These are phyloP conservation scores for Westerdykella aurantiaca DNA, from an alignment of 2,329 filamentous ascomycete species.

Conservation along the genomic window DNA sequence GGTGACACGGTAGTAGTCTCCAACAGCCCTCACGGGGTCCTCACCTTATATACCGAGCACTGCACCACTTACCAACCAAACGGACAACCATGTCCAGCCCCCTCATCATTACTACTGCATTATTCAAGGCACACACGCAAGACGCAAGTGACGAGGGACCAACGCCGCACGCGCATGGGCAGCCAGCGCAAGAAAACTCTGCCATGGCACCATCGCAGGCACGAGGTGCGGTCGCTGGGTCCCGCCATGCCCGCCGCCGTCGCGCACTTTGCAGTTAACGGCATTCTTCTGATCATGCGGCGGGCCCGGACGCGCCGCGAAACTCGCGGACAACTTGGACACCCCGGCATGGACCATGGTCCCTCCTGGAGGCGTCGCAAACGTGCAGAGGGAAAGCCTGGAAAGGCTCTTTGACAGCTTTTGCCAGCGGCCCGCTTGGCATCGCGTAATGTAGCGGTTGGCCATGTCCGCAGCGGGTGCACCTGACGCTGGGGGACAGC, in stretches of 20 bases:
- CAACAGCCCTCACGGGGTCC: too few relatives aligned
- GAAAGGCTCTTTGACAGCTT: too few relatives aligned
- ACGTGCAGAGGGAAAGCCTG: too few relatives aligned
- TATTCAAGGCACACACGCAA: slow-evolving; percentile 1
- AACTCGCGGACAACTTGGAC: slow-evolving; percentile 18
- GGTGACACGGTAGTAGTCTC: too few relatives aligned
- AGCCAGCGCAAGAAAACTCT: slow-evolving; percentile 21
- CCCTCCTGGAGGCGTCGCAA: too few relatives aligned
- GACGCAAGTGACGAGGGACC: too few relatives aligned
- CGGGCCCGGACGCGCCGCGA: slow-evolving; percentile 5
- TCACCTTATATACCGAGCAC: not conserved
- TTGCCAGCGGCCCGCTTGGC: too few relatives aligned
- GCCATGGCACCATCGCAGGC: slow-evolving; percentile 3
- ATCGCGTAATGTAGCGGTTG: slow-evolving; percentile 23
- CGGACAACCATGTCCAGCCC: too few relatives aligned
- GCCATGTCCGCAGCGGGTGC: slow-evolving; percentile 1
- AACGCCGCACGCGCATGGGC: slow-evolving; percentile 6
- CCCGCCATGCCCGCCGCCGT: not conserved
- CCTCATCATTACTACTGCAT: too few relatives aligned
- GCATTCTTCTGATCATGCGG: slow-evolving; percentile 35
- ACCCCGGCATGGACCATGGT: too few relatives aligned
- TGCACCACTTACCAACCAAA: too few relatives aligned
- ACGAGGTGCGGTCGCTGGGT: not conserved
- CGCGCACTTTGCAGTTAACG: slow-evolving; percentile 41
- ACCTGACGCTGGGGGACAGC: slow-evolving; percentile 15